Evolutionary conservation across 2,329 filamentous ascomycete species (phyloP).

Genomic region (Alternaria gaisen): DNA sequence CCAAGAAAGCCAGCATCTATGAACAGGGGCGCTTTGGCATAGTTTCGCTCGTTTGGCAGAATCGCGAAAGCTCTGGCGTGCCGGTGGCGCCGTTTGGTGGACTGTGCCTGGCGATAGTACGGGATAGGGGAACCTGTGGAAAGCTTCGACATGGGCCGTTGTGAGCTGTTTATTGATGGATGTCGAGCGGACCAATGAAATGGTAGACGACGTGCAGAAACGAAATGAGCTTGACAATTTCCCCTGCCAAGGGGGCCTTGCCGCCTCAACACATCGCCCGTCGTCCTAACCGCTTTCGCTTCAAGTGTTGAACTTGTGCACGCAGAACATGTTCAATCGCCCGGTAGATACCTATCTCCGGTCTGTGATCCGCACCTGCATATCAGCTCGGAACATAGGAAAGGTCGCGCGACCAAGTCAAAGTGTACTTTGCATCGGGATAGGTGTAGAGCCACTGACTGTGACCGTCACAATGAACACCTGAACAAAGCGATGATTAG

Average conservation of each 20-base stretch:
- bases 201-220: slow-evolving; percentile 31
- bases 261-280: slow-evolving; percentile 40
- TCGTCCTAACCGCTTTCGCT: slow-evolving; percentile 27
- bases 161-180: slow-evolving; percentile 46
- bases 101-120: slow-evolving; percentile 36
- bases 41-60: slow-evolving; percentile 39
- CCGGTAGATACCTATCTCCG: slow-evolving; percentile 15
- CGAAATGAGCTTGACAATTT: slow-evolving; percentile 47
- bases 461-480: slow-evolving; percentile 11
- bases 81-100: slow-evolving; percentile 38
- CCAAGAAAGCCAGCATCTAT: slow-evolving; percentile 28
- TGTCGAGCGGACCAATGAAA: slow-evolving; percentile 31
- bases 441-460: not conserved
- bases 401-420: slow-evolving; percentile 11
- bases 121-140: slow-evolving; percentile 44
- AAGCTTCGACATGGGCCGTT: slow-evolving; percentile 34
- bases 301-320: slow-evolving; percentile 28
- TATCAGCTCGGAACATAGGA: slow-evolving; percentile 8
- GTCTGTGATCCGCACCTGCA: slow-evolving; percentile 15
- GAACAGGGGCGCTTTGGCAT: slow-evolving; percentile 36
- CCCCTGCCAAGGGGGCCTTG: slow-evolving; percentile 41
- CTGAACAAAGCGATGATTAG: slow-evolving; percentile 15
- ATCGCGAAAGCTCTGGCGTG: slow-evolving; percentile 32
- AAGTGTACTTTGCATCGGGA: slow-evolving; percentile 1
- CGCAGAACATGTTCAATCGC: slow-evolving; percentile 18